Evolutionary conservation across 768 basidiomycete genomes (phyloP).

Genomic region (Xerocomus brunneocitrinus): DNA sequence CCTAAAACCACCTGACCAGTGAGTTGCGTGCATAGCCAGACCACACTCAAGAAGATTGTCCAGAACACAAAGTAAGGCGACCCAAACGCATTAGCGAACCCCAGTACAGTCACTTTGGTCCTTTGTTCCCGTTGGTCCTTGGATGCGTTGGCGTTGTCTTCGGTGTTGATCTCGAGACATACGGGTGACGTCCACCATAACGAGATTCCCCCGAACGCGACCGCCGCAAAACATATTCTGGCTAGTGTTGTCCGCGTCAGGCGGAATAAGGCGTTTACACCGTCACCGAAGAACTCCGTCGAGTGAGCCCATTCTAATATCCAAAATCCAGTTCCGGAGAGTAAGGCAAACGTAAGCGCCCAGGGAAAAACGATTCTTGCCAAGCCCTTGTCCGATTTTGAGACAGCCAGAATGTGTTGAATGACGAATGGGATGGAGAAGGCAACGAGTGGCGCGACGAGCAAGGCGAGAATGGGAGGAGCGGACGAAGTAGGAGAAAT

Average conservation of each 20-base stretch:
- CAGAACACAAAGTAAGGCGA: slow-evolving; percentile 85
- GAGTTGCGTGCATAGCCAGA: slow-evolving; percentile 59
- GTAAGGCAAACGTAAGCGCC: slow-evolving; percentile 53
- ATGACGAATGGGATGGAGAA: slow-evolving; percentile 55
- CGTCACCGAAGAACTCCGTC: slow-evolving; percentile 39
- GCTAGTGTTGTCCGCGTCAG: slow-evolving; percentile 57
- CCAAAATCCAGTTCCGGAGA: slow-evolving; percentile 69
- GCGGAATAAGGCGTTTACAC: slow-evolving; percentile 44
- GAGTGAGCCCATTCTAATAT: slow-evolving; percentile 76
- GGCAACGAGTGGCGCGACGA: slow-evolving; percentile 54
- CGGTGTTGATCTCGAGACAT: slow-evolving; percentile 60
- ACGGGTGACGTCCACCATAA: slow-evolving; percentile 74
- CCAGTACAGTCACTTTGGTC: slow-evolving; percentile 58
- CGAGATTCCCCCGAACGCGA: slow-evolving; percentile 48
- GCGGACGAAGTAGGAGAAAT: slow-evolving; percentile 63
- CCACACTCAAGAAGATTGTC: slow-evolving; percentile 55
- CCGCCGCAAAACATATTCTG: slow-evolving; percentile 46
- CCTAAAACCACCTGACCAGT: slow-evolving; percentile 78
- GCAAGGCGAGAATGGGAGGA: slow-evolving; percentile 56
- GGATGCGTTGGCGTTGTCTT: slow-evolving; percentile 7
- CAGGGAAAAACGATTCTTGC: slow-evolving; percentile 60
- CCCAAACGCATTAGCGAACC: slow-evolving; percentile 88
- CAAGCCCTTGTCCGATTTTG: slow-evolving; percentile 70
- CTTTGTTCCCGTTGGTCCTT: slow-evolving; percentile 27
- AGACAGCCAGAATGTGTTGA: slow-evolving; percentile 53